Evolutionary conservation across 148 eudicot genomes (phyloP), one percentile per base, ranked within the genome.

Genomic region (Rhododendron henanense): DNA sequence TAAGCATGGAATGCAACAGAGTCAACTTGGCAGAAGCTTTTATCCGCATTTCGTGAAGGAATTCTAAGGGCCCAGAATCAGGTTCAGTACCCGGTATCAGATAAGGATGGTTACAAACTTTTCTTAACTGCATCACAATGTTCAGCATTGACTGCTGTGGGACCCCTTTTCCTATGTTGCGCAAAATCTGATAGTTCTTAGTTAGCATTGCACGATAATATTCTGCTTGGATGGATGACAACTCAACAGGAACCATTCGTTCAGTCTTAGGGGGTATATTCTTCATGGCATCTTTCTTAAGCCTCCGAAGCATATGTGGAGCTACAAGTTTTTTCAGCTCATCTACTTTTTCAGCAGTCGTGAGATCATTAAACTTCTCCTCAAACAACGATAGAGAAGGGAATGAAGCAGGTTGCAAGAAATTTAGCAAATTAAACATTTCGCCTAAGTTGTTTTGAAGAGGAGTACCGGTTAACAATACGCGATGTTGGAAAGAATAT

Each of bases 51-150:
- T 95, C 99, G 37, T 97, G 99, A 90, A 97, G 98, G 87, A 95
- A 97, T 74, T 97, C 97, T 35, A 91, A 87, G n/a, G 99, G 91
- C 14, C 99, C 99, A 47, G 95, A 90, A 82, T 95, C 99, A 82
- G 99, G 99, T 82, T 97, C 99, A 74, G 99, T 97, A 45, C 99
- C 99, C 15, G 96, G 98, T 75, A 97, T 97, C 75, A 97, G 96
- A 89, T 97, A 97, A 19, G 99, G 99, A 90, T 97, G 99, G 86
- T 97, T 97, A 90, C 99, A 97, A 75, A 95, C 96, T 86, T 97
- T 97, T 81, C 99, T 91, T 87, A 97, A 87, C 90, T 97, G 98
- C 99, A 95, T 95, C 86, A 97, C 99, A 65, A 97, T 94, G 89
- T 97, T 97, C 65, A 97, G 93, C 99, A 97, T 95, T 35, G 99